Percentiles rank a stretch among this genome's conserved stretches.
Conservation (phyloP, 2,329 filamentous ascomycete genomes). For the Talaromyces atroroseus region DNA sequence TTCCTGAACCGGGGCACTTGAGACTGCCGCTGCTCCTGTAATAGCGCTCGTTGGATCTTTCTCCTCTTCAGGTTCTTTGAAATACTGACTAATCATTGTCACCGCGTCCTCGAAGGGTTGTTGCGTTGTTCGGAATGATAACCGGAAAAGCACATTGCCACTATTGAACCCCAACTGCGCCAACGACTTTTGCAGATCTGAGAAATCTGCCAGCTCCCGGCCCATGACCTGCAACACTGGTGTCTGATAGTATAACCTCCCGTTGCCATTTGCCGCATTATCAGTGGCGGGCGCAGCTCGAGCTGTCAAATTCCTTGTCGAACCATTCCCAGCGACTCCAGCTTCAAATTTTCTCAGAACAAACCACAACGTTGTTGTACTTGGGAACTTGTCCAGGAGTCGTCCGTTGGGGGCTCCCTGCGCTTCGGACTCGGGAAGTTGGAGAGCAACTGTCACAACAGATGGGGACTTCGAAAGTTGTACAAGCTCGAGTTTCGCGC, state of each 20-base stretch:
- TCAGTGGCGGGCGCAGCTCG: slow-evolving; percentile 62
- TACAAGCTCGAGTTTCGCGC: slow-evolving; percentile 89
- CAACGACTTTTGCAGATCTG: slow-evolving; percentile 82
- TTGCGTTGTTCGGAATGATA: slow-evolving; percentile 71
- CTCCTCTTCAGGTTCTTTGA: slow-evolving; percentile 47
- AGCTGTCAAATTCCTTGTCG: slow-evolving; percentile 73
- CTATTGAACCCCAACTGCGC: slow-evolving; percentile 81
- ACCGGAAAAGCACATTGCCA: slow-evolving; percentile 70
- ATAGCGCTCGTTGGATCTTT: not conserved
- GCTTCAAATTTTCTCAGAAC: slow-evolving; percentile 86
- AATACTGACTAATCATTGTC: slow-evolving; percentile 70
- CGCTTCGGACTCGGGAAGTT: slow-evolving; percentile 69
- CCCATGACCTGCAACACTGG: slow-evolving; percentile 81
- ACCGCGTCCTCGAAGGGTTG: slow-evolving; percentile 81
- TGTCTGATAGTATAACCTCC: slow-evolving; percentile 80
- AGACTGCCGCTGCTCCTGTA: slow-evolving; percentile 15
- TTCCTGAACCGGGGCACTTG: slow-evolving; percentile 1
- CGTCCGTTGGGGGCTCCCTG: slow-evolving; percentile 59
- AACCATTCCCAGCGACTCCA: slow-evolving; percentile 56
- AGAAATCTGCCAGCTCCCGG: slow-evolving; percentile 68
- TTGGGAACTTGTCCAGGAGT: slow-evolving; percentile 78
- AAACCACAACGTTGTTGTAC: slow-evolving; percentile 82
- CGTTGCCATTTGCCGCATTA: slow-evolving; percentile 53
- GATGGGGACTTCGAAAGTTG: slow-evolving; percentile 79
- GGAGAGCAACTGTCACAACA: slow-evolving; percentile 81